Conservation (phyloP, 2,329 filamentous ascomycete species). For the Fusarium verticillioides region DNA sequence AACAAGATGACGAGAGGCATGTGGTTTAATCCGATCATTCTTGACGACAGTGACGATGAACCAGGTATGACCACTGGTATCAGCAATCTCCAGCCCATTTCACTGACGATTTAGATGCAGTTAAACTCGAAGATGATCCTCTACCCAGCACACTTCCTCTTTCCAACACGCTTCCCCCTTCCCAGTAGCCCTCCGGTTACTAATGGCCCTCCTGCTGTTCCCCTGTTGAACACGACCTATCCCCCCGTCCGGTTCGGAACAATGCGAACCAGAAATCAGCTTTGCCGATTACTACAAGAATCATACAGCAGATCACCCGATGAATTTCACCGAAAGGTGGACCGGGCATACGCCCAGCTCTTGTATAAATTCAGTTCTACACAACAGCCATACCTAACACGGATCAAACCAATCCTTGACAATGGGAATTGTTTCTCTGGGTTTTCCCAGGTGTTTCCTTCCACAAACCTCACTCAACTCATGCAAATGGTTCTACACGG, state of each 20-base stretch:
- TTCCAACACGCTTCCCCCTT: no score
- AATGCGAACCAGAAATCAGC: neutral
- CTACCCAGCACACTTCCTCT: no score
- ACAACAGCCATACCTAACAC: accelerated
- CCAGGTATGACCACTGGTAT: neutral
- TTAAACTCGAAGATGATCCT: neutral
- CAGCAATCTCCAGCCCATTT: neutral
- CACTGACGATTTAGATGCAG: accelerated
- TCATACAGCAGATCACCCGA: accelerated
- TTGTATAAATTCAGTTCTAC: no score
- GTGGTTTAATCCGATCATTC: accelerated
- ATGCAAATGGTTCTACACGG: accelerated
- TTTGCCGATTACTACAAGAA: accelerated
- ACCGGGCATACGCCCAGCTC: neutral
- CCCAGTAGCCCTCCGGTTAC: no score
- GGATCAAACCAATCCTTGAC: accelerated
- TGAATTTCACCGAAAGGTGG: accelerated
- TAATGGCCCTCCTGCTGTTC: no score
- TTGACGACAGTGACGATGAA: neutral
- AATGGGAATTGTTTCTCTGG: neutral
- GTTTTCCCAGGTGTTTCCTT: accelerated
- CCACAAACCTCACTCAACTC: accelerated
- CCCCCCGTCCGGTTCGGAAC: accelerated
- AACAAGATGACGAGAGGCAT: accelerated
- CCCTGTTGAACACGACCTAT: no score